A percentile compares a stretch with the other conserved stretches of the same genome.
Conservation (phyloP, 768 basidiomycete species). For the Gymnopilus junonius region DNA sequence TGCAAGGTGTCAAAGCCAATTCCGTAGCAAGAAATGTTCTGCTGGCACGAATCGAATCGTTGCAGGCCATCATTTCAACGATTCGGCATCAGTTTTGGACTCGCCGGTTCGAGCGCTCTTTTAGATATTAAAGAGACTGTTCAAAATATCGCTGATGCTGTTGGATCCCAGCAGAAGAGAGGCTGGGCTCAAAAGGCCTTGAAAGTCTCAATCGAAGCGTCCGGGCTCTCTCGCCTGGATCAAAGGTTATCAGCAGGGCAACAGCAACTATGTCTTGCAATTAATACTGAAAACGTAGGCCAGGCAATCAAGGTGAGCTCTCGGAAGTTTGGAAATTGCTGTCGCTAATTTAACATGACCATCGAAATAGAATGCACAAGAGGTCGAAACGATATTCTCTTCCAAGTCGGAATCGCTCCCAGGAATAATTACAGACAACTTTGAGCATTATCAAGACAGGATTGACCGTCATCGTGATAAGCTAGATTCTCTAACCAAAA, state of each 20-base stretch:
- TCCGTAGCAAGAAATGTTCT: neutral
- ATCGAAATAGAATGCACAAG: neutral
- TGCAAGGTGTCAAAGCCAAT: neutral
- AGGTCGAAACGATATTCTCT: neutral
- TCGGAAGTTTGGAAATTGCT: neutral
- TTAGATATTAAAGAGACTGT: neutral
- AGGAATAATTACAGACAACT: neutral
- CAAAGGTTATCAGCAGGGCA: neutral
- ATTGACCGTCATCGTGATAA: neutral
- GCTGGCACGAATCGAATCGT: neutral
- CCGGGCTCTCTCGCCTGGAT: neutral
- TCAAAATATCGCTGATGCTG: neutral
- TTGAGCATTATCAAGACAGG: neutral
- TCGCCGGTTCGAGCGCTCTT: neutral
- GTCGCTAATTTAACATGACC: neutral
- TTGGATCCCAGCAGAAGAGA: neutral
- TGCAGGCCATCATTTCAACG: neutral
- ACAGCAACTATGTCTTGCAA: neutral
- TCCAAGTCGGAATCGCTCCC: neutral
- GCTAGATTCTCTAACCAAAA: neutral
- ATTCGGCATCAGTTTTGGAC: neutral
- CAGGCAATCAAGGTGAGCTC: neutral
- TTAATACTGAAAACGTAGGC: neutral
- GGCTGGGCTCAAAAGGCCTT: neutral
- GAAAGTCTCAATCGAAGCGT: neutral